Conservation (phyloP, 805 yeast genomes). For the Debaryomyces tyrocola region DNA sequence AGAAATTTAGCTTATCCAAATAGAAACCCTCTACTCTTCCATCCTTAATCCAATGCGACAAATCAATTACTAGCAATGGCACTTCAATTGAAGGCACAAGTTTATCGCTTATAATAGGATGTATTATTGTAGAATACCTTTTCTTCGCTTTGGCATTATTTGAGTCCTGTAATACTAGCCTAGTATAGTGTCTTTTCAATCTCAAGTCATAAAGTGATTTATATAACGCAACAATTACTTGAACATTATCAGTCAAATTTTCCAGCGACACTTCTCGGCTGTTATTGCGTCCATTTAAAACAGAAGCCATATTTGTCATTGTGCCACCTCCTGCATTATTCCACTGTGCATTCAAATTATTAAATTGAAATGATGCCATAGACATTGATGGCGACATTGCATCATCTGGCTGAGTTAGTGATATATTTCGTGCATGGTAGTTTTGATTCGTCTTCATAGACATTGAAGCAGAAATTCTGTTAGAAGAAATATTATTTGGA, state of each 20-base stretch:
- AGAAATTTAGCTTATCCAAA: conserved; percentile 26
- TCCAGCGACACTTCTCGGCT: neutral
- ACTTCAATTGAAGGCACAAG: conserved; percentile 39
- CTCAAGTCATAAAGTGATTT: conserved; percentile 35
- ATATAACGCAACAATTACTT: conserved; percentile 32
- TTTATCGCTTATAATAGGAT: conserved; percentile 37
- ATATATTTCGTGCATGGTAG: conserved; percentile 3
- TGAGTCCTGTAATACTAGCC: conserved; percentile 12
- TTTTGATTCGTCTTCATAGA: neutral
- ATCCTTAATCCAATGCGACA: conserved; percentile 31
- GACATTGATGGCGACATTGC: neutral
- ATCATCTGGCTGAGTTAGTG: conserved; percentile 5
- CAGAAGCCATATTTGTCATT: conserved; percentile 18
- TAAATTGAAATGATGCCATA: conserved; percentile 1
- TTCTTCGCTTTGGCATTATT: conserved; percentile 6
- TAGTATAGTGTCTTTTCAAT: conserved; percentile 30
- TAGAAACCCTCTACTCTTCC: conserved; percentile 37
- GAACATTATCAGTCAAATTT: conserved; percentile 16
- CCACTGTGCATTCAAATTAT: neutral
- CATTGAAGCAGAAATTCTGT: neutral
- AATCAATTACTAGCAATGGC: conserved; percentile 33
- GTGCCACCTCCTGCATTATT: conserved; percentile 14
- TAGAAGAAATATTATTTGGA: neutral
- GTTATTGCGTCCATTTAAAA: conserved; percentile 8
- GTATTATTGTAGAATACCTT: conserved; percentile 26